Evolutionary conservation across 805 yeast species (phyloP), one percentile per base, ranked within the genome.

Genomic region (Kuraishia ogatae): DNA sequence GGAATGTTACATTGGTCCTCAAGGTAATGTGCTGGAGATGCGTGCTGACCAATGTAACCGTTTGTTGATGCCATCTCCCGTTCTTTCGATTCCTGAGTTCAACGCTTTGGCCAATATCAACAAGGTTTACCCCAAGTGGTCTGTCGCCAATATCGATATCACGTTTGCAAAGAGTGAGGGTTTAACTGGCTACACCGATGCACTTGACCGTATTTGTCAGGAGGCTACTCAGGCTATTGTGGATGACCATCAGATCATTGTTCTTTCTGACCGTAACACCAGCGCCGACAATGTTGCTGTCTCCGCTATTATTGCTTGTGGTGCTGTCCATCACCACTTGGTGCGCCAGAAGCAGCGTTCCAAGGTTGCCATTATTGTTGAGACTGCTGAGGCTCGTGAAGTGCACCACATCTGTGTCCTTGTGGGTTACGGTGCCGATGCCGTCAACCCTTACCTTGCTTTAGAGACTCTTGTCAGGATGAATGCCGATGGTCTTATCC

Each of bases 1-100:
- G 62, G 97, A 93, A 71, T 93, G 99, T 74, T 90, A 88, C 71
- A 85, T 93, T 65, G 99, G 99, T 55, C 98, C 98, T n/a, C 98
- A 94, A 71, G 98, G 97, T 56, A 93, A 93, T 69, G 74, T 93
- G 60, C 80, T 93, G 66, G 98, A 94, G 71, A 90, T 91, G 92
- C 84, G 86, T 65, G 85, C 97, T 10, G 78, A 80, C 56, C 98
- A 94, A 75, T 93, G 97, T 78, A 87, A 92, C 75, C 80, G 98
- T 62, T 77, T 93, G 66, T 74, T 87, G 60, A 77, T 93, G 69
- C 81, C 82, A 54, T 85, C 97, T 23, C 99, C 99, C 56, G 82
- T 93, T 50, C 74, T 93, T 62, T 77, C 87, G 23, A 79, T 84
- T 67, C 74, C 78, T 59, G 96, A 94, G 70, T 80, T 91, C 62